Percentiles rank a stretch among this genome's conserved stretches.
phyloP scores from a whole-genome alignment of 139 green algal species.

The Chlamydomonas schloesseri region DNA sequence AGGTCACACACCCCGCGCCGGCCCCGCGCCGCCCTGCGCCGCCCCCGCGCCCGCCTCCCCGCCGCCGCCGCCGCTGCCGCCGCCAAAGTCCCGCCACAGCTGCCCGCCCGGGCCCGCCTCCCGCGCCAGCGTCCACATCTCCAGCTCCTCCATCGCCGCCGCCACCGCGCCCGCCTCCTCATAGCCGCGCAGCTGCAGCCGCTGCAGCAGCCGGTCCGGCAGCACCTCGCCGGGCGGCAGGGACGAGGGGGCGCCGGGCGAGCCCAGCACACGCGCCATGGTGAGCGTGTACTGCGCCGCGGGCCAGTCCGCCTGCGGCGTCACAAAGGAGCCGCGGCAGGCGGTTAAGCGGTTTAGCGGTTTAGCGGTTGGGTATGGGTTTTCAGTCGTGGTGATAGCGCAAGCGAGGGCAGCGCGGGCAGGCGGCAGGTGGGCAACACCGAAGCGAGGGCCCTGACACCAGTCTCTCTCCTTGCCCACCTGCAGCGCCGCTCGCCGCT shows the following conservation, averaged over 20 bases:
- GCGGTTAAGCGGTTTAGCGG: background rate
- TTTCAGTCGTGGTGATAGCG: too few species aligned
- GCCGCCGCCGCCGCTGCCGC: background rate
- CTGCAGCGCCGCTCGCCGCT: background rate
- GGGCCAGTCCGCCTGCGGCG: background rate
- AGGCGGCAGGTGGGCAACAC: background rate
- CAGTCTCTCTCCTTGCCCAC: background rate
- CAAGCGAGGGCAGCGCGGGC: background rate
- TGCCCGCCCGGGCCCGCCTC: background rate
- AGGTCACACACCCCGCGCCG: too few species aligned
- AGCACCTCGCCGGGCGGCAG: background rate
- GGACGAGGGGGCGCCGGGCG: background rate
- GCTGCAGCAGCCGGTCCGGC: background rate
- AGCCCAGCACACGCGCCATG: constrained; percentile 29
- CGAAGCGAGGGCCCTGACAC: background rate
- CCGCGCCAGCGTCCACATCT: constrained; percentile 2
- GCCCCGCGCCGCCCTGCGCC: too few species aligned
- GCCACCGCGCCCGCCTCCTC: background rate
- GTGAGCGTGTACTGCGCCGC: constrained; percentile 24
- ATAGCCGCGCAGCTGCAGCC: constrained; percentile 9
- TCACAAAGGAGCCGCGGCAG: background rate
- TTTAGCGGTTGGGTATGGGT: too few species aligned
- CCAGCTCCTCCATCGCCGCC: constrained; percentile 7
- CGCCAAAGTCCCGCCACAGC: constrained; percentile 7
- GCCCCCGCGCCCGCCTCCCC: too few species aligned